A percentile compares a stretch with the other conserved stretches of the same genome.
phyloP scores from a whole-genome alignment of 2,329 filamentous ascomycete genomes.

The Pleomassaria siparia region DNA sequence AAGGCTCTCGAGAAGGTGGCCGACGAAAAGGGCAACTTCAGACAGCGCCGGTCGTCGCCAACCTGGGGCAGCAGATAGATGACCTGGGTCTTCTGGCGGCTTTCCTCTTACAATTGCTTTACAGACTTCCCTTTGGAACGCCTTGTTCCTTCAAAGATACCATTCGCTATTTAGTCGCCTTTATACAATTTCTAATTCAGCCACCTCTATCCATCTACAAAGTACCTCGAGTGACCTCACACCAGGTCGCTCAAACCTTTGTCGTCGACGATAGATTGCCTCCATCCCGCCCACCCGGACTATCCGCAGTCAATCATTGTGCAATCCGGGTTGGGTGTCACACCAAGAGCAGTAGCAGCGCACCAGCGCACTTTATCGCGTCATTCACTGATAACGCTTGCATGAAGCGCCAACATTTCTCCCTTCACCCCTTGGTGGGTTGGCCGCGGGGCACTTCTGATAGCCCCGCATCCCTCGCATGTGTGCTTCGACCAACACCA shows the following conservation, averaged over 20 bases:
- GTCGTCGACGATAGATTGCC: constrained; percentile 4
- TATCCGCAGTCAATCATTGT: not conserved
- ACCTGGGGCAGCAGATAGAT: constrained; percentile 41
- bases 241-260: not conserved
- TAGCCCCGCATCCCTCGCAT: no score
- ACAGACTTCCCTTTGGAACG: not conserved
- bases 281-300: constrained; percentile 8
- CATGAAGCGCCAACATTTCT: not conserved
- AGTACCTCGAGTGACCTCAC: no score
- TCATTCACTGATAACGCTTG: constrained; percentile 11
- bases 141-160: constrained; percentile 1
- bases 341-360: no score
- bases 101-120: not conserved
- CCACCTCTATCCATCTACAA: not conserved
- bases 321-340: constrained; percentile 4
- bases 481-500: not conserved
- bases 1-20: constrained; percentile 42
- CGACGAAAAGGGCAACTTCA: constrained; percentile 42
- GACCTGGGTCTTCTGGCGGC: no score
- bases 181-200: not conserved
- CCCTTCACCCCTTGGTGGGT: constrained; percentile 1
- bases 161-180: not conserved
- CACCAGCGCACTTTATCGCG: constrained; percentile 11
- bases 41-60: constrained; percentile 39
- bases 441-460: not conserved